Evolutionary conservation across 805 yeast species (phyloP).

Genomic region (Grigorovia humatica): DNA sequence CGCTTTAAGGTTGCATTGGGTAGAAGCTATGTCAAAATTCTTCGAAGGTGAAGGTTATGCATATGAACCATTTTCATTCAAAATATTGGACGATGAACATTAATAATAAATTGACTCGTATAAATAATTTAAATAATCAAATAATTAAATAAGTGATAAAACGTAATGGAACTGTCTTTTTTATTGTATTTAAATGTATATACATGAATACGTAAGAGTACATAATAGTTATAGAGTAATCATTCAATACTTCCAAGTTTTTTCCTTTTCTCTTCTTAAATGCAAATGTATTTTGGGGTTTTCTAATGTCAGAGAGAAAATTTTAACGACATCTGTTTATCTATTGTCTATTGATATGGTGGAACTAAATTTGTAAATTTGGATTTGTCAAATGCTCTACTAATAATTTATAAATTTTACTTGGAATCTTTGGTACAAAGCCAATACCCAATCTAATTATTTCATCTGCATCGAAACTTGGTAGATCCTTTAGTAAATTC

Average conservation of each 20-base stretch:
- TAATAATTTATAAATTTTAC: conserved; percentile 37
- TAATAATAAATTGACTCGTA: too few species aligned
- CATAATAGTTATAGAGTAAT: too few species aligned
- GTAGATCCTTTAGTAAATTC: conserved; percentile 56
- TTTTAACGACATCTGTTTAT: not conserved
- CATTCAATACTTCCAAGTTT: too few species aligned
- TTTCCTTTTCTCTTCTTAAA: too few species aligned
- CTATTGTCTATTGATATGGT: not conserved
- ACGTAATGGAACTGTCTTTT: not conserved
- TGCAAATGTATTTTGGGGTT: too few species aligned
- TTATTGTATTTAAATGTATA: too few species aligned
- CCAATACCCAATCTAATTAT: conserved; percentile 71
- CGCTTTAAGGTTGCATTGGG: conserved; percentile 98
- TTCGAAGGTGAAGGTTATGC: conserved; percentile 94
- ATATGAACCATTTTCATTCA: conserved; percentile 79
- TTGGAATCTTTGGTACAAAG: conserved; percentile 66
- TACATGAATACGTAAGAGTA: too few species aligned
- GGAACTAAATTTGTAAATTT: conserved; percentile 1
- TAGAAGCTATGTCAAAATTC: conserved; percentile 96
- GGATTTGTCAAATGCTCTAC: conserved; percentile 25
- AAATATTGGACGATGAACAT: conserved; percentile 3
- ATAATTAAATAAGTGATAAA: not conserved
- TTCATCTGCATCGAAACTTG: conserved; percentile 59
- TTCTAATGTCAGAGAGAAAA: not conserved
- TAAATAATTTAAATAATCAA: not conserved